A percentile compares a stretch with the other conserved stretches of the same genome.
Conservation (phyloP, 176 grass and related monocot genomes). For the Areca catechu region DNA sequence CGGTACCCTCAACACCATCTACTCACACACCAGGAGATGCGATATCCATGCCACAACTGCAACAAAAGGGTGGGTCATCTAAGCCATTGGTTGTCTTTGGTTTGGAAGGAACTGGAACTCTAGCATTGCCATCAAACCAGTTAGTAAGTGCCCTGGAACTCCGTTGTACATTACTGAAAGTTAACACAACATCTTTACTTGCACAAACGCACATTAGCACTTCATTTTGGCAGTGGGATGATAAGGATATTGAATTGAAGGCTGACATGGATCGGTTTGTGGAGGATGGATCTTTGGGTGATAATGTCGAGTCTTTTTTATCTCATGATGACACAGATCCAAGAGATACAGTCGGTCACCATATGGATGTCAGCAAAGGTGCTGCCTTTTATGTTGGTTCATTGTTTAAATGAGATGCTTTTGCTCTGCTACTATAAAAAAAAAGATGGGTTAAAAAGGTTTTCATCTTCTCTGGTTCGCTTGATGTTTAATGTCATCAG, state of each 20-base stretch:
- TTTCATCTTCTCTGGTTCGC: conserved; percentile 3
- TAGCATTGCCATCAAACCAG: conserved; percentile 72
- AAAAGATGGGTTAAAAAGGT: background rate
- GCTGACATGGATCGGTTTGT: conserved; percentile 88
- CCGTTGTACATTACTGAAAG: background rate
- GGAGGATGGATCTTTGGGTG: conserved; percentile 88
- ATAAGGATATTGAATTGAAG: conserved; percentile 31
- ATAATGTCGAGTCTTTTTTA: conserved; percentile 98
- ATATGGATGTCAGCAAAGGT: conserved; percentile 95
- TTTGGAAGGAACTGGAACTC: conserved; percentile 65
- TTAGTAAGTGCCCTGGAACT: conserved; percentile 38
- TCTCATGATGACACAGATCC: conserved; percentile 97
- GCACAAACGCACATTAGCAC: background rate
- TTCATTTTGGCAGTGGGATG: background rate
- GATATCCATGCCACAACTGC: conserved; percentile 70
- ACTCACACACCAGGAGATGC: conserved; percentile 93
- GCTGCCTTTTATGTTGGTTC: conserved; percentile 1
- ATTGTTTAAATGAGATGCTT: too few species aligned
- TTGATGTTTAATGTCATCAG: background rate
- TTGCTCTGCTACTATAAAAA: background rate
- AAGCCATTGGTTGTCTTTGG: conserved; percentile 73
- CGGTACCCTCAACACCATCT: conserved; percentile 89
- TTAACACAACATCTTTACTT: background rate
- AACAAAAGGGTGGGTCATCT: conserved; percentile 62
- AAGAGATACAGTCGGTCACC: conserved; percentile 69